Conservation (phyloP, 108 stramenopile species). For the Aureococcus anophagefferens region DNA sequence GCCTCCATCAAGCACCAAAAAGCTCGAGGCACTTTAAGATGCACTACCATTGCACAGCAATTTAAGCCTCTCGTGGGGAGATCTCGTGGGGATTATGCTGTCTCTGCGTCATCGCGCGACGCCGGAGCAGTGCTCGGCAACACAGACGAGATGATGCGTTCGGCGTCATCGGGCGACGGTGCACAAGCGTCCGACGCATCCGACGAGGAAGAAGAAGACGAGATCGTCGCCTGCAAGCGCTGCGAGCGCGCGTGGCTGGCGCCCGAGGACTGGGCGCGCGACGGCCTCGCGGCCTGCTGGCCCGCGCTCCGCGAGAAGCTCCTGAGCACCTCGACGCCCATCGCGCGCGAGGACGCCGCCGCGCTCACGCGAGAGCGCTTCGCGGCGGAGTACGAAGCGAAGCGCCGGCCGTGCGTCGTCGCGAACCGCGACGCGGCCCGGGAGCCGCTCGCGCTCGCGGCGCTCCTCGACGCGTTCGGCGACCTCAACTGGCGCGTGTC, state of each 20-base stretch:
- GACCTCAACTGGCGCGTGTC: conserved; percentile 58
- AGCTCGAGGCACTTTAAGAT: too few species aligned
- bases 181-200: too few species aligned
- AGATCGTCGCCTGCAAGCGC: neutral
- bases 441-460: conserved; percentile 8
- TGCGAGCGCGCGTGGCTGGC: neutral
- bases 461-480: conserved; percentile 49
- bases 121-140: too few species aligned
- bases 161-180: too few species aligned
- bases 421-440: neutral
- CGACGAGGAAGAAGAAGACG: neutral
- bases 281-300: neutral
- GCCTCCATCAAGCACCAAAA: too few species aligned
- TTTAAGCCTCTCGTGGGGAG: too few species aligned
- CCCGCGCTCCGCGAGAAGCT: neutral
- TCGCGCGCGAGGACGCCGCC: neutral
- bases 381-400: neutral
- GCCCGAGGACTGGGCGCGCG: neutral
- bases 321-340: neutral
- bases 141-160: too few species aligned
- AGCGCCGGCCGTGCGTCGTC: neutral
- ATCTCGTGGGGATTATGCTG: too few species aligned
- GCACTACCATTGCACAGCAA: too few species aligned
- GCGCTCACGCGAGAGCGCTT: conserved; percentile 9
- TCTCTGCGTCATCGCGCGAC: too few species aligned